Conservation (phyloP, 2,329 filamentous ascomycete species). For the Scedosporium boydii region DNA sequence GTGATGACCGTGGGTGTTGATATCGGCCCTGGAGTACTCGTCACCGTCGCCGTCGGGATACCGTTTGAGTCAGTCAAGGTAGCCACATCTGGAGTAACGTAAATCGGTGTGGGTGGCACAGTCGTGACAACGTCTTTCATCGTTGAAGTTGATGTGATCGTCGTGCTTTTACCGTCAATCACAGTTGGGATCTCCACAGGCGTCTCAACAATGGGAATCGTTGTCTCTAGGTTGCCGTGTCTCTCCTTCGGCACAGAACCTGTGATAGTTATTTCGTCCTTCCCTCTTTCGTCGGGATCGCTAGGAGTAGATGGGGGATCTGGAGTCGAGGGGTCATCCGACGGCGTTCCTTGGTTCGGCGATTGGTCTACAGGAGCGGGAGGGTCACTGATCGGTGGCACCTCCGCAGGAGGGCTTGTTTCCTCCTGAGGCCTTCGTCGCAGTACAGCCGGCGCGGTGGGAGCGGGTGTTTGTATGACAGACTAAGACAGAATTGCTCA, state of each 20-base stretch:
- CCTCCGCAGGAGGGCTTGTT: too few species aligned
- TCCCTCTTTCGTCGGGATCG: not conserved
- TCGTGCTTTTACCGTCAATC: not conserved
- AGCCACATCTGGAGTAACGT: not conserved
- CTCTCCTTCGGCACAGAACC: not conserved
- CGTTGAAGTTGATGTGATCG: not conserved
- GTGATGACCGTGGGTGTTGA: constrained; percentile 2
- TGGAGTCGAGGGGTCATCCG: too few species aligned
- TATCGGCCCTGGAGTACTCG: not conserved
- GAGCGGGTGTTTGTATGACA: too few species aligned
- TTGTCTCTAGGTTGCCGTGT: not conserved
- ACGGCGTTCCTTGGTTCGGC: not conserved
- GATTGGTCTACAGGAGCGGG: not conserved
- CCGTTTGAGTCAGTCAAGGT: not conserved
- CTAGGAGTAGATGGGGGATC: not conserved
- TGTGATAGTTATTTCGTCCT: not conserved
- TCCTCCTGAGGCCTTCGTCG: too few species aligned
- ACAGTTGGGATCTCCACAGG: not conserved
- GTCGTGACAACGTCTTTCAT: not conserved
- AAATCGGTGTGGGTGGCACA: not conserved
- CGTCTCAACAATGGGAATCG: not conserved
- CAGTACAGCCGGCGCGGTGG: too few species aligned
- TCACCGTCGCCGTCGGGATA: not conserved
- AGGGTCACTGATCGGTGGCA: too few species aligned
- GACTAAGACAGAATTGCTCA: too few species aligned